These are phyloP conservation scores for Hygrophila difformis DNA, from an alignment of 257 asterid genomes.

Conservation along the genomic window DNA sequence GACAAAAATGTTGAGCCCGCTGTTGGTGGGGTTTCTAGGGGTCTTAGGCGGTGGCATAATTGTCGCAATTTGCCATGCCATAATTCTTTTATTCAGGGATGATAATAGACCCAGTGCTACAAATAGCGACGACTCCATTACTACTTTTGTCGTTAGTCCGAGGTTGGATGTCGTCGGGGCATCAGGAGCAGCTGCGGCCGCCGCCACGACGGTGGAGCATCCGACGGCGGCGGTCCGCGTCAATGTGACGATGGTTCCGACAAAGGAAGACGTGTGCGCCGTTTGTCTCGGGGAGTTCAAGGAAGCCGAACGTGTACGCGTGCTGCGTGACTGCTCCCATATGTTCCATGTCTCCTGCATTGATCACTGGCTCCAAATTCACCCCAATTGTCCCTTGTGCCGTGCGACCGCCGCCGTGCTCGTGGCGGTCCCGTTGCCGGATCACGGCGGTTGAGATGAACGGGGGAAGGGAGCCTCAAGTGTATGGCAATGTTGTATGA, in stretches of 20 bases:
- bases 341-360: constrained; percentile 29
- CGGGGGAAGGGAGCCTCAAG: background rate
- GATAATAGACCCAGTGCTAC: constrained; percentile 3
- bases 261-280: constrained; percentile 33
- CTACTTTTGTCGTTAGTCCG: too few relatives aligned
- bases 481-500: background rate
- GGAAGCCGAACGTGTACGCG: constrained; percentile 23
- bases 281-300: constrained; percentile 35
- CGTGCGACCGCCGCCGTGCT: constrained; percentile 14
- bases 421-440: background rate
- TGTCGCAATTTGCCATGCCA: constrained; percentile 39
- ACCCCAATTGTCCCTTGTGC: constrained; percentile 47
- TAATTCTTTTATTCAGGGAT: background rate
- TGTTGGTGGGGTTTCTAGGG: constrained; percentile 44
- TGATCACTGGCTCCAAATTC: constrained; percentile 40
- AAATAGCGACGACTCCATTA: background rate
- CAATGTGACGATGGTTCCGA: background rate
- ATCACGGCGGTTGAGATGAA: background rate
- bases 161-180: background rate
- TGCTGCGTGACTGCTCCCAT: constrained; percentile 27
- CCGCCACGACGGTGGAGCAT: constrained; percentile 3
- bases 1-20: constrained; percentile 40
- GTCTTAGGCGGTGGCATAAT: constrained; percentile 41
- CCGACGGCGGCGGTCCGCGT: constrained; percentile 20
- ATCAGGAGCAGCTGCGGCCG: background rate